A percentile compares a stretch with the other conserved stretches of the same genome.
phyloP scores from a whole-genome alignment of 495 filamentous ascomycete species.

The Tuber calosporum region DNA sequence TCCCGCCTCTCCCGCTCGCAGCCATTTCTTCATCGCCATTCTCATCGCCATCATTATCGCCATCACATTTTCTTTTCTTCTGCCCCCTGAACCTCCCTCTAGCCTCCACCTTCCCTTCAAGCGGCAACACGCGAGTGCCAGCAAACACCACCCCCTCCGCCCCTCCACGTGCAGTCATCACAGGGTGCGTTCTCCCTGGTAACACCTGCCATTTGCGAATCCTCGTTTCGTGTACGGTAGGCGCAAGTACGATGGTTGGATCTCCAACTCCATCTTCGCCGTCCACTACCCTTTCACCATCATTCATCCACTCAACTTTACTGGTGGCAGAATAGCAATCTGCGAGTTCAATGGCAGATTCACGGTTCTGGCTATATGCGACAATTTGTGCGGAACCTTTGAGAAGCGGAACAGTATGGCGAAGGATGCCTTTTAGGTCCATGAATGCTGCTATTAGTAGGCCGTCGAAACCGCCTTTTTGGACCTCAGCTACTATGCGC shows the following conservation, averaged over 20 bases:
- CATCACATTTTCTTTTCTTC: constrained; percentile 52
- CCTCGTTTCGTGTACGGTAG: constrained; percentile 68
- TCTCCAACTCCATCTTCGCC: constrained; percentile 61
- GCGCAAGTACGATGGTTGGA: constrained; percentile 70
- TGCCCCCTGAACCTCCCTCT: constrained; percentile 57
- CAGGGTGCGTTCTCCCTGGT: constrained; percentile 82
- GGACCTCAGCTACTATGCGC: constrained; percentile 62
- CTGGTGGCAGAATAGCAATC: constrained; percentile 74
- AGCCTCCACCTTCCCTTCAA: constrained; percentile 68
- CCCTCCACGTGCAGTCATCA: constrained; percentile 83
- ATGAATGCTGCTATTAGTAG: constrained; percentile 73
- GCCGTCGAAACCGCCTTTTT: constrained; percentile 70
- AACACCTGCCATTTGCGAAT: constrained; percentile 80
- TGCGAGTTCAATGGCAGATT: constrained; percentile 63
- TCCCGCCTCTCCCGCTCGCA: neutral
- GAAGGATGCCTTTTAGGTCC: constrained; percentile 68
- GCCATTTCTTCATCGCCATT: constrained; percentile 39
- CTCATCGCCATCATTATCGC: constrained; percentile 45
- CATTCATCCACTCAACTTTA: constrained; percentile 42
- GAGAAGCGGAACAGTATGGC: constrained; percentile 65
- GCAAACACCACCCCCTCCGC: constrained; percentile 88
- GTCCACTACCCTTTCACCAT: constrained; percentile 41
- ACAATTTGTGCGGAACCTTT: constrained; percentile 74
- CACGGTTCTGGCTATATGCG: constrained; percentile 72
- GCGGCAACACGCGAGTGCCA: constrained; percentile 69